Evolutionary conservation across 495 filamentous ascomycete genomes (phyloP), one percentile per base, ranked within the genome.

Genomic region (Aspergillus conjunctus): DNA sequence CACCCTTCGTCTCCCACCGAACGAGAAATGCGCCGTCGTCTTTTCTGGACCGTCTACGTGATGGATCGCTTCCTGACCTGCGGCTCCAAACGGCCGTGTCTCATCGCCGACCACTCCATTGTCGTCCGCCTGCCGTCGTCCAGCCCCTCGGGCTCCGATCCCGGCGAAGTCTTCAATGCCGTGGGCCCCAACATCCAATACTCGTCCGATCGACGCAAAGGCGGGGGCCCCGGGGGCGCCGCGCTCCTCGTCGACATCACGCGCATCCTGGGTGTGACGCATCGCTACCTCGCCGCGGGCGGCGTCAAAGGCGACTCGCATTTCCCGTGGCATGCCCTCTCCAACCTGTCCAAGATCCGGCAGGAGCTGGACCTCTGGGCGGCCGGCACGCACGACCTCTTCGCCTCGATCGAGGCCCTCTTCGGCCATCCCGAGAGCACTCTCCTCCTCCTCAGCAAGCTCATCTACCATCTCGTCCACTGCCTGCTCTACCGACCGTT

Each of bases 221-320:
- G 81, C 0, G 86, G 90, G 59, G 87, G 88, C 20, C 87, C 90
- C 60, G 88, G 88, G 26, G 86, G 87, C 62, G 85, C 79, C 41
- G 86, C 85, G 11, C 83, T 93, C 77, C 79, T 95, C 45, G 91
- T 93, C 64, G 90, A 92, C 66, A 92, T 95, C 58, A 87, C 84
- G 17, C 86, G 90, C 17, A 90, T 93, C 30, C 77, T 95, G 8
- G 90, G 91, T 18, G 85, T 86, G n/a, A 92, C 91, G 0, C 92
- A 92, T 61, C 85, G 87, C 60, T 95, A 95, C 71, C 79, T 93
- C 44, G 88, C 90, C 12, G 88, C 89, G 12, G 91, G 91, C 7
- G 91, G 91, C 22, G 90, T 92, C 53, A 93, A 92, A 69, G 90
- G 89, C 48, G 91, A 95, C 67, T 91, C 89, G 0, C 90, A 93